Evolutionary conservation across 805 yeast genomes (phyloP).

Genomic region (Nakazawaea pomicola): DNA sequence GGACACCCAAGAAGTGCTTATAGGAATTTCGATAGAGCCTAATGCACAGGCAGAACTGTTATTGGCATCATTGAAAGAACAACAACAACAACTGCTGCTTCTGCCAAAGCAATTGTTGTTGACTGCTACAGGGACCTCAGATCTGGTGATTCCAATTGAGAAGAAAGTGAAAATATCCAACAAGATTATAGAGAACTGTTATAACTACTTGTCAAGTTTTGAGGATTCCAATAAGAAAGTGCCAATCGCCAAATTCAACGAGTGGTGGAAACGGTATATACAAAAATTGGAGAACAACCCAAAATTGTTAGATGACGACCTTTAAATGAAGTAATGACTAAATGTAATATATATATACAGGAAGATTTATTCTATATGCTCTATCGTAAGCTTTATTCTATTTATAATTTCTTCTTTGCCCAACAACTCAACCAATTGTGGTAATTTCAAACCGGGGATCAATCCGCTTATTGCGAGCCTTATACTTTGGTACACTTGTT

Average conservation of each 20-base stretch:
- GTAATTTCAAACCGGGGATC: slow-evolving; percentile 64
- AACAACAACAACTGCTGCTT: slow-evolving; percentile 26
- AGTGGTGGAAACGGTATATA: slow-evolving; percentile 94
- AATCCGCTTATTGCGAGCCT: slow-evolving; percentile 71
- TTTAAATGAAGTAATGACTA: slow-evolving; percentile 16
- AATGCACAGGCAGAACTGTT: slow-evolving; percentile 50
- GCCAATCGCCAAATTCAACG: slow-evolving; percentile 80
- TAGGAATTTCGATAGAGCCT: slow-evolving; percentile 93
- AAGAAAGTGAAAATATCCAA: slow-evolving; percentile 62
- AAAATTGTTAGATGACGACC: slow-evolving; percentile 56
- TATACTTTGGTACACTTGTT: slow-evolving; percentile 48
- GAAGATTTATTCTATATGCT: background rate
- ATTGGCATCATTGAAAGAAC: slow-evolving; percentile 35
- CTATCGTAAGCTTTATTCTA: slow-evolving; percentile 19
- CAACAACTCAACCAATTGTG: slow-evolving; percentile 47
- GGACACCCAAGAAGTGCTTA: slow-evolving; percentile 27
- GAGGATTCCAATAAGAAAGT: slow-evolving; percentile 77
- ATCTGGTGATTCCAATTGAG: slow-evolving; percentile 17
- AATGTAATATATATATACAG: background rate
- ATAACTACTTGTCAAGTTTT: slow-evolving; percentile 86
- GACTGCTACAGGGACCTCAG: slow-evolving; percentile 11
- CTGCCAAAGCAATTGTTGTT: slow-evolving; percentile 30
- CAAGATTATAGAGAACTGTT: slow-evolving; percentile 87
- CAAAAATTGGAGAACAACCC: slow-evolving; percentile 75
- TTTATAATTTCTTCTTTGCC: slow-evolving; percentile 36